A percentile compares a stretch with the other conserved stretches of the same genome.
Evolutionary conservation across 495 filamentous ascomycete genomes (phyloP).

Genomic region (Chaetomidium leptoderma): DNA sequence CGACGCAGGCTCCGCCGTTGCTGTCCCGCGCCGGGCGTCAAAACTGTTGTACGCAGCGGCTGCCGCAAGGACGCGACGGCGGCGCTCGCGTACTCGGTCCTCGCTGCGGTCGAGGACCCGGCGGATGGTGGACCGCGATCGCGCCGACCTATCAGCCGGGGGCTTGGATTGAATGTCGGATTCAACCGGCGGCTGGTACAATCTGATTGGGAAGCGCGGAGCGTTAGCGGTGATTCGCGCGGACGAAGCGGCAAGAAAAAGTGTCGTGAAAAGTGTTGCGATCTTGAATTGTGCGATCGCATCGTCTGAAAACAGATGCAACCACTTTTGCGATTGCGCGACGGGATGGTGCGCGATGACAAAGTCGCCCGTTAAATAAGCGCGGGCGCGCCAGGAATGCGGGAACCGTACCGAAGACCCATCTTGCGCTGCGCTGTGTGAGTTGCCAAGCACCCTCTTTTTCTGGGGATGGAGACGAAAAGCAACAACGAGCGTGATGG

Average conservation of each 20-base stretch:
- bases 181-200: slow-evolving; percentile 53
- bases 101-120: slow-evolving; percentile 31
- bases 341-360: slow-evolving; percentile 12
- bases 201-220: slow-evolving; percentile 33
- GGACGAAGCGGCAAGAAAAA: neutral
- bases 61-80: slow-evolving; percentile 24
- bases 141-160: slow-evolving; percentile 49
- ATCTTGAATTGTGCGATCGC: neutral
- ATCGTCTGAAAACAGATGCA: neutral
- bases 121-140: slow-evolving; percentile 69
- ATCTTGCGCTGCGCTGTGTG: slow-evolving; percentile 48
- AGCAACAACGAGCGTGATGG: slow-evolving; percentile 21
- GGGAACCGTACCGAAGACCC: slow-evolving; percentile 75
- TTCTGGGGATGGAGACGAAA: slow-evolving; percentile 16
- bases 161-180: slow-evolving; percentile 53
- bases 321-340: neutral
- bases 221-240: slow-evolving; percentile 22
- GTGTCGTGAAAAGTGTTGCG: neutral
- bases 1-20: slow-evolving; percentile 5
- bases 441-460: neutral
- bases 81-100: slow-evolving; percentile 42
- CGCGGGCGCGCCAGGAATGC: slow-evolving; percentile 27
- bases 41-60: slow-evolving; percentile 21
- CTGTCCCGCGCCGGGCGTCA: slow-evolving; percentile 9
- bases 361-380: slow-evolving; percentile 18